Conservation (phyloP, 2,329 filamentous ascomycete species). For the Penicillium sp. region DNA sequence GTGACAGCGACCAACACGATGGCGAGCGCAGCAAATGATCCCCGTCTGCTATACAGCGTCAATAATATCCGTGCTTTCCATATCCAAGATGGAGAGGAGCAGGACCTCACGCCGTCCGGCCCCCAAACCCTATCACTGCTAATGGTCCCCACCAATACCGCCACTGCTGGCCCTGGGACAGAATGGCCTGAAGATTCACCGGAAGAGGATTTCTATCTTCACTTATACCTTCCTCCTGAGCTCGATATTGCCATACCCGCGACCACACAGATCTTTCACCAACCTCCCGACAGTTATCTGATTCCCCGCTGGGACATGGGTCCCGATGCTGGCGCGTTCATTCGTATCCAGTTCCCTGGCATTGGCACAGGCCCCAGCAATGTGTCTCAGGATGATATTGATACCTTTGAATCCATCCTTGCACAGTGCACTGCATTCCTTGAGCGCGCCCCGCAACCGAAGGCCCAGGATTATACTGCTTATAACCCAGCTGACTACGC, state of each 20-base stretch:
- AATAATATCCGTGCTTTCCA: conserved; percentile 89
- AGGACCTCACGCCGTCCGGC: conserved; percentile 76
- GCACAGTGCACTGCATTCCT: conserved; percentile 97
- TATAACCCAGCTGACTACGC: conserved; percentile 84
- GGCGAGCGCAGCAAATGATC: conserved; percentile 35
- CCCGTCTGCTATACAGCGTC: conserved; percentile 51
- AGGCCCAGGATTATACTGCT: conserved; percentile 31
- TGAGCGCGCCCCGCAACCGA: conserved; percentile 70
- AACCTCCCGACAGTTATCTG: conserved; percentile 87
- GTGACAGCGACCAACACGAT: conserved; percentile 16
- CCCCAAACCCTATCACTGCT: conserved; percentile 88
- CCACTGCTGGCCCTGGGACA: conserved; percentile 57
- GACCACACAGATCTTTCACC: conserved; percentile 95
- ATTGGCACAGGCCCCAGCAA: conserved; percentile 63
- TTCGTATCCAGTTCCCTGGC: conserved; percentile 82
- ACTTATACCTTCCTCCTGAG: conserved; percentile 90
- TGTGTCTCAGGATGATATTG: conserved; percentile 83
- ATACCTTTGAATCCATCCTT: conserved; percentile 95
- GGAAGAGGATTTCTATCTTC: conserved; percentile 94
- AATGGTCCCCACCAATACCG: conserved; percentile 87
- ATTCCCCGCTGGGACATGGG: conserved; percentile 95
- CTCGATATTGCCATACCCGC: conserved; percentile 90
- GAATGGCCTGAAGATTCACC: conserved; percentile 63
- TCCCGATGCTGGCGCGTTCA: conserved; percentile 84
- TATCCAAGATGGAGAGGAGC: conserved; percentile 81